Base-by-base conservation (phyloP, 495 filamentous ascomycete species). In the Aspergillus diversus region DNA sequence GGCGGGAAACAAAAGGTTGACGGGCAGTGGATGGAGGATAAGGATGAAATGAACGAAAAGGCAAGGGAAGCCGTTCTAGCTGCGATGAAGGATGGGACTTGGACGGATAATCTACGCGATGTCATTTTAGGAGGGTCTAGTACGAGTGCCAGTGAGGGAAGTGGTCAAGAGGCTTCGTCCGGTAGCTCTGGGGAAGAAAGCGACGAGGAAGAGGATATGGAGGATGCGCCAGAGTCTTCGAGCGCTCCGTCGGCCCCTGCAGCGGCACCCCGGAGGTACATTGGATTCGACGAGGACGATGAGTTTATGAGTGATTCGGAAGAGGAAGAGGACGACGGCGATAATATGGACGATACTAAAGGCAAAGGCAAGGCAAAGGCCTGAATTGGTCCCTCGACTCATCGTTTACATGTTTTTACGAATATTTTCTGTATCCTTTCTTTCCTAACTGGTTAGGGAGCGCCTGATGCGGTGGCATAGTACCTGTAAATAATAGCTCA, bases 21-120 rank as follows among this genome's bases (percentile, higher is more conserved):
- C 76, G 92, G 90, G 7, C 90, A 93, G 75, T 99, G 95, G 93
- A 85, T 97, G 49, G 93, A 97, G 70, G 89, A 91, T 57, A 95
- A 92, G 72, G 92, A 96, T 68, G 93, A 94, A 72, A 87, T 85
- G 56, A 87, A 85, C 61, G 90, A 93, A 77, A 86, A 90, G 73
- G 92, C 90, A 1, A 81, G 93, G 49, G 91, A 95, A 66, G 96
- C 92, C 3, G 92, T 97, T 35, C 64, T 90, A 55, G 82, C 81
- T 57, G 91, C 89, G 7, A 88, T 97, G 82, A 90, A 87, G 77
- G 80, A 82, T 60, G 85, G 83, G 8, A 69, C 71, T 49, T 83
- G 83, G 73, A 80, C 79, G 55, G 81, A 84, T 59, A 81, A 77
- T 57, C 69, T 83, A 43, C 75, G 71, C 21, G 78, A 81, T 60